Evolutionary conservation across 1,284 basidiomycete species (phyloP).

Genomic region (Coriolopsis trogii): DNA sequence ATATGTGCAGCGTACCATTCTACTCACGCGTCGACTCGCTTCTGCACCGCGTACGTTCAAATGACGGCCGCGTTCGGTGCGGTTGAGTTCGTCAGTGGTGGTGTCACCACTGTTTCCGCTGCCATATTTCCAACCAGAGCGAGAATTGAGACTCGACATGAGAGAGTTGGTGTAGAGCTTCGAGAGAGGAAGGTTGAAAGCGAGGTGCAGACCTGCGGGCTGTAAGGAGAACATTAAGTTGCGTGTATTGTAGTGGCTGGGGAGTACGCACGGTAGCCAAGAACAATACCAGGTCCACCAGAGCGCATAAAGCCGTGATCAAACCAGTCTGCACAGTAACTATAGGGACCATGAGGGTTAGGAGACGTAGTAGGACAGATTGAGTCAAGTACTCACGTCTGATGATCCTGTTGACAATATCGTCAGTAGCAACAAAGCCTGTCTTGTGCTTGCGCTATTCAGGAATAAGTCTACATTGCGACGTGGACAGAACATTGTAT

Average conservation of each 20-base stretch:
- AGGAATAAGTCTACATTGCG: background rate
- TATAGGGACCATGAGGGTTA: conserved; percentile 7
- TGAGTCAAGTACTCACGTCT: conserved; percentile 38
- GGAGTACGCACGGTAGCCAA: conserved; percentile 29
- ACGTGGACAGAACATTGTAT: background rate
- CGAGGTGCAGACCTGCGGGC: conserved; percentile 35
- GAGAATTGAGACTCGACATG: conserved; percentile 39
- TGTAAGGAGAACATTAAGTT: conserved; percentile 11
- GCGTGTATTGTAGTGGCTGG: too few species aligned
- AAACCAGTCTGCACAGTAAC: conserved; percentile 41
- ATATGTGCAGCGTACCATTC: conserved; percentile 13
- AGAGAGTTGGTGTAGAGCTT: conserved; percentile 39
- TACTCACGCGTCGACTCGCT: conserved; percentile 24
- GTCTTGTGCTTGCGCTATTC: conserved; percentile 45
- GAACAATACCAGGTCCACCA: conserved; percentile 36
- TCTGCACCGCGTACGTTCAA: conserved; percentile 16
- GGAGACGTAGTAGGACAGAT: background rate
- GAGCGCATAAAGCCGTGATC: conserved; percentile 38
- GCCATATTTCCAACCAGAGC: conserved; percentile 35
- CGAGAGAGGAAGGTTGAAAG: conserved; percentile 37
- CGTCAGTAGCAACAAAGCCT: conserved; percentile 38
- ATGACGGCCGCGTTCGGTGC: conserved; percentile 12
- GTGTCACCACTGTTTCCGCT: conserved; percentile 22
- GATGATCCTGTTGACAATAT: conserved; percentile 44
- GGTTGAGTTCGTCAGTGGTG: conserved; percentile 12